phyloP scores from a whole-genome alignment of 495 filamentous ascomycete genomes.

The Aspergillus indologenus region DNA sequence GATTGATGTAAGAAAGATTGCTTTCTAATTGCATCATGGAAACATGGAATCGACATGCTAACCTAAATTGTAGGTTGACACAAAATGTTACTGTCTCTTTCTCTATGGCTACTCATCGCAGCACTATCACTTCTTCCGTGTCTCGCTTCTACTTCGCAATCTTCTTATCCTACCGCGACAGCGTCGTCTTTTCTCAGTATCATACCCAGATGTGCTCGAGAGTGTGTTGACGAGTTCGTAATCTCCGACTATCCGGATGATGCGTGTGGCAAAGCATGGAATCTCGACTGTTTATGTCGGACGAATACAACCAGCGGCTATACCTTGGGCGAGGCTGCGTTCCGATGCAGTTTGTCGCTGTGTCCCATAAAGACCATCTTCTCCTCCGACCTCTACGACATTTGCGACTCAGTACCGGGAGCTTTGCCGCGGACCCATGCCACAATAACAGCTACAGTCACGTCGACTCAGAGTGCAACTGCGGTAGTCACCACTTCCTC shows the following conservation, averaged over 20 bases:
- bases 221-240: slow-evolving; percentile 63
- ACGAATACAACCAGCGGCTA: slow-evolving; percentile 57
- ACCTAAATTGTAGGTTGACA: background rate
- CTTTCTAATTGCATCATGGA: background rate
- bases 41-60: background rate
- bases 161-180: slow-evolving; percentile 18
- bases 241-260: slow-evolving; percentile 51
- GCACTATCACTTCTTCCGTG: slow-evolving; percentile 21
- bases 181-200: slow-evolving; percentile 28
- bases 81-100: slow-evolving; percentile 21
- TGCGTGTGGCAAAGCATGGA: slow-evolving; percentile 45
- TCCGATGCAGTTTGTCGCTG: slow-evolving; percentile 56
- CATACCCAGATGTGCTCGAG: slow-evolving; percentile 62
- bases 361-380: slow-evolving; percentile 32
- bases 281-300: slow-evolving; percentile 61
- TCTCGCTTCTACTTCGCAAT: slow-evolving; percentile 11
- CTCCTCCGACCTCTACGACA: slow-evolving; percentile 46
- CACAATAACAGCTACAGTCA: slow-evolving; percentile 57
- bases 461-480: slow-evolving; percentile 32
- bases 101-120: slow-evolving; percentile 12
- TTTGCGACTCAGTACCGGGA: slow-evolving; percentile 53
- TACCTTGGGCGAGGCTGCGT: slow-evolving; percentile 65
- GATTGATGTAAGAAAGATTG: slow-evolving; percentile 21
- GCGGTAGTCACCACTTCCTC: slow-evolving; percentile 16
- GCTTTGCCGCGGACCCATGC: slow-evolving; percentile 58